Base-by-base conservation (phyloP, 495 filamentous ascomycete genomes). In the Cryomyces antarcticus region DNA sequence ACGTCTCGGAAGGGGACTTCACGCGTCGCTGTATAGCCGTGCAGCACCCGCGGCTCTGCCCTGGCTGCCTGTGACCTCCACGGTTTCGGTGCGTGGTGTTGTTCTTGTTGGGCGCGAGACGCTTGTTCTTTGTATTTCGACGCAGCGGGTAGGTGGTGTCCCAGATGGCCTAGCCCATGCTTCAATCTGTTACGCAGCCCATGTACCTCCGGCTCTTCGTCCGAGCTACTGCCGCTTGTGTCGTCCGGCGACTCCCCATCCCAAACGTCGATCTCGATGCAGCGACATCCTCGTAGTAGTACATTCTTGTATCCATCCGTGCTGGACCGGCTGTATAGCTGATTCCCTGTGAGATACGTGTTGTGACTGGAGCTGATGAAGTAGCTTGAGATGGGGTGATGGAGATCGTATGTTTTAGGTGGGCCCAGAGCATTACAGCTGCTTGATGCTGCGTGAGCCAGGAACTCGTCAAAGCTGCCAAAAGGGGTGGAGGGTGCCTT, bases 191-290 rank as follows among this genome's bases (percentile, higher is more conserved):
- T 44, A n/a, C 40, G 40, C 6, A 37, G 24, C 11, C 41, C 28
- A 17, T 10, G 30, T n/a, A 48, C 24, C 42, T 49, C 46, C 4
- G 30, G 46, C 27, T 52, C 34, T 42, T 59, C 42, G 40, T 57
- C 38, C 44, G 53, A 42, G 56, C 58, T 10, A 48, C 54, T 42
- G 43, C 50, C 51, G 39, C 60, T 46, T 42, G 59, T 58, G 53
- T 60, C 65, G 12, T 62, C 61, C 13, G 59, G 58, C 5, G 56
- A 44, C 35, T 84, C 73, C 9, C 87, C 88, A 55, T 96, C 82
- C 82, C 86, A 93, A 6, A 94, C 84, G 52, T 96, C 88, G 46
- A 96, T 85, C 62, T 95, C 88, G 41, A 95, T 82, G 46, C 84
- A 94, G 12, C 88, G 75, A 48, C 88, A 89, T n/a, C 88, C 84